Evolutionary conservation across 805 yeast genomes (phyloP).

Genomic region (Ogataea philodendri): DNA sequence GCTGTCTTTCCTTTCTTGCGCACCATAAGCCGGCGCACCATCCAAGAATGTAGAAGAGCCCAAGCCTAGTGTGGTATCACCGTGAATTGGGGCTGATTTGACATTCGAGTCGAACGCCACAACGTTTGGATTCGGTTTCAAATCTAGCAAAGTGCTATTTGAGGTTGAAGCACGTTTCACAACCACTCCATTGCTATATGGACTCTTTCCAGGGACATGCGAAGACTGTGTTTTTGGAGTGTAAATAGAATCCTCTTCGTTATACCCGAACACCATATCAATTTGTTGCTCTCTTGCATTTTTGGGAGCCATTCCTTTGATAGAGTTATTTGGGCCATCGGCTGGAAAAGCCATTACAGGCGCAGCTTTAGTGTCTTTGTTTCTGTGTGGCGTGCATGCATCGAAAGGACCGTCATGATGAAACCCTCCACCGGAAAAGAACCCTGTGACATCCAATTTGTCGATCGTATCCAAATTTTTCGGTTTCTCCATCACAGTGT

Average conservation of each 20-base stretch:
- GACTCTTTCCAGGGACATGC: constrained; percentile 19
- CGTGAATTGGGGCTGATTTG: constrained; percentile 76
- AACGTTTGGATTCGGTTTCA: constrained; percentile 52
- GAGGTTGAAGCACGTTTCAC: constrained; percentile 30
- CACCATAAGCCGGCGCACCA: constrained; percentile 82
- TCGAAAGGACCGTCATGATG: constrained; percentile 99
- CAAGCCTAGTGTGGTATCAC: constrained; percentile 79
- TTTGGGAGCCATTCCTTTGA: constrained; percentile 62
- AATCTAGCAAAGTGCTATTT: constrained; percentile 26
- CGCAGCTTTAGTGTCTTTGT: constrained; percentile 68
- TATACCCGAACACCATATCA: constrained; percentile 75
- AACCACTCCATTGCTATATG: constrained; percentile 34
- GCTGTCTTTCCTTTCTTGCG: constrained; percentile 39
- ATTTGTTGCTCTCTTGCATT: constrained; percentile 59
- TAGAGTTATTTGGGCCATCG: constrained; percentile 89
- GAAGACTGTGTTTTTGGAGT: constrained; percentile 22
- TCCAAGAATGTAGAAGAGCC: constrained; percentile 92
- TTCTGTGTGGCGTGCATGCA: constrained; percentile 96
- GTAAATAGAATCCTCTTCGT: constrained; percentile 44
- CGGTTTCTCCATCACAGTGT: constrained; percentile 50
- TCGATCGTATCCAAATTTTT: constrained; percentile 91
- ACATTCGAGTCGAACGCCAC: constrained; percentile 68
- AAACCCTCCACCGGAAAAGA: constrained; percentile 88
- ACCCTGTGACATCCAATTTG: constrained; percentile 91
- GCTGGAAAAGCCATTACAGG: constrained; percentile 95